phyloP scores from a whole-genome alignment of 257 asterid genomes.

The Solanum etuberosum region DNA sequence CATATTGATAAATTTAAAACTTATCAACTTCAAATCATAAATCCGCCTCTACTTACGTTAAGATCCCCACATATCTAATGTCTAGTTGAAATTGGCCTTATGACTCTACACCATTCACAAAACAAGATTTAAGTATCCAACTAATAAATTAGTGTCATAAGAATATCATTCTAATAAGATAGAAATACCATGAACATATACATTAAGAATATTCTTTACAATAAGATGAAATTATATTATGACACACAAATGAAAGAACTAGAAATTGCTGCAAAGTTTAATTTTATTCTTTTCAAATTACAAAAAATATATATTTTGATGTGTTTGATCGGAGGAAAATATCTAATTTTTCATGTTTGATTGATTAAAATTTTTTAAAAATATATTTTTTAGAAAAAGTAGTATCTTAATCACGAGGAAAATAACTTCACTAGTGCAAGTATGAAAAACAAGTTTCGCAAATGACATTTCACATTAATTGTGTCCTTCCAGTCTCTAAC shows the following conservation, averaged over 20 bases:
- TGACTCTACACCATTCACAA: background rate
- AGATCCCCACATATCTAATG: background rate
- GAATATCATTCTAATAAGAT: background rate
- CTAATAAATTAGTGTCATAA: background rate
- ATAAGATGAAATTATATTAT: background rate
- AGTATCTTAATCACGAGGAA: background rate
- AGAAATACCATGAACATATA: background rate
- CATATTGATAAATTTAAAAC: background rate
- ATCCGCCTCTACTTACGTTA: background rate
- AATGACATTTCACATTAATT: background rate
- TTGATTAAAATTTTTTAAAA: background rate
- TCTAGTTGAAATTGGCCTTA: background rate
- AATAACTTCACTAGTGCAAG: background rate
- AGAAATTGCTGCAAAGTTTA: background rate
- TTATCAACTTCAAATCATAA: background rate
- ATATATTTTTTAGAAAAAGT: background rate
- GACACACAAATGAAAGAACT: background rate
- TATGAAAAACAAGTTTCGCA: background rate
- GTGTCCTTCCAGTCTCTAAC: background rate
- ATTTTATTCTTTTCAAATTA: background rate
- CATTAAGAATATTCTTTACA: background rate
- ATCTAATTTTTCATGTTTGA: background rate
- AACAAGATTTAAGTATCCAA: background rate
- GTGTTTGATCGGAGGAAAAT: background rate
- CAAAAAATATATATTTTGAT: no score